phyloP scores from a whole-genome alignment of 441 rosid species.

The Hypseocharis bilobata region DNA sequence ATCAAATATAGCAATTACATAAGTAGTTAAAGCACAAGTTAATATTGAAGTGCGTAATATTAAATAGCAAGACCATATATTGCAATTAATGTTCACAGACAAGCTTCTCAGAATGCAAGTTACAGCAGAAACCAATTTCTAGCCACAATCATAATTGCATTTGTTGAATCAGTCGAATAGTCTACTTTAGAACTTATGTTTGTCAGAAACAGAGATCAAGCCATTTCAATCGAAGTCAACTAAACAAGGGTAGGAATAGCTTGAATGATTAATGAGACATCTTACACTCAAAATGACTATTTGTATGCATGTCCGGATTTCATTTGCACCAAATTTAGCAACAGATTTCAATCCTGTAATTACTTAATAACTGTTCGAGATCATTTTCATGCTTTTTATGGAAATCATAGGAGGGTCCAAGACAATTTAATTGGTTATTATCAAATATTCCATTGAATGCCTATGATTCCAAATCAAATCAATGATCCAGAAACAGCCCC shows the following conservation, averaged over 20 bases:
- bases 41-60: not conserved
- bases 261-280: not conserved
- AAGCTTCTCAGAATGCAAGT: not conserved
- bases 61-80: not conserved
- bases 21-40: constrained; percentile 6
- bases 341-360: not conserved
- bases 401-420: not conserved
- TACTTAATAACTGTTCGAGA: not conserved
- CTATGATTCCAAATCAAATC: not conserved
- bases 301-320: not conserved
- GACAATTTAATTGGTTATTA: not conserved
- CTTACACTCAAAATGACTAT: not conserved
- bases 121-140: not conserved
- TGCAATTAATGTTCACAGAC: not conserved
- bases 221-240: not conserved
- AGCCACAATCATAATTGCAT: not conserved
- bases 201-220: not conserved
- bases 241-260: not conserved
- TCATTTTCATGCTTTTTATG: not conserved
- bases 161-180: not conserved
- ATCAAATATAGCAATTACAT: constrained; percentile 3
- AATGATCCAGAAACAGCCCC: not conserved
- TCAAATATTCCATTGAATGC: not conserved
- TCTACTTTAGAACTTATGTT: not conserved
- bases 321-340: not conserved